Percentiles rank a stretch among this genome's conserved stretches.
phyloP scores from a whole-genome alignment of 2,329 filamentous ascomycete species.

The Beauveria varroae region DNA sequence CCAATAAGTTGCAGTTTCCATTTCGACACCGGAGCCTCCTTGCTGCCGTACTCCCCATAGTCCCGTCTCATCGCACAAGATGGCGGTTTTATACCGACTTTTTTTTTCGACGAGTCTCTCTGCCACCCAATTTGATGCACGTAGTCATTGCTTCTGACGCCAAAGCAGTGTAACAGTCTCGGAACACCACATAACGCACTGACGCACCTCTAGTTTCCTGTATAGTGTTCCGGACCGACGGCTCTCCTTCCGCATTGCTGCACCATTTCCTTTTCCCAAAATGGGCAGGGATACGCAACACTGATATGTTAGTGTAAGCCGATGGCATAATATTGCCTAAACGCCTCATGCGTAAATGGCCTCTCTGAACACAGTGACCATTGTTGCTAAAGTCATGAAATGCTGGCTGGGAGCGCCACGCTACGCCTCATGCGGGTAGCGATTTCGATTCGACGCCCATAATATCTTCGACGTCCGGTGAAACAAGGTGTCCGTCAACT shows the following conservation, averaged over 20 bases:
- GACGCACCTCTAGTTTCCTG: background rate
- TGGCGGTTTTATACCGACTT: too few relatives aligned
- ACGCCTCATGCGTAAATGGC: background rate
- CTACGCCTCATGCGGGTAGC: background rate
- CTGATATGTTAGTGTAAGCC: background rate
- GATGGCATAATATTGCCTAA: background rate
- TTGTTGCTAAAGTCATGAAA: background rate
- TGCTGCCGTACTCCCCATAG: background rate
- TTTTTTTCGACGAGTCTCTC: background rate
- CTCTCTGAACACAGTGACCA: background rate
- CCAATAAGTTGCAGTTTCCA: background rate
- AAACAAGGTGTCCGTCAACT: background rate
- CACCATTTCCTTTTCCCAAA: background rate
- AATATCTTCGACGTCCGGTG: background rate
- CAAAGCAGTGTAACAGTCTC: slow-evolving; percentile 3
- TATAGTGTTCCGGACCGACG: background rate
- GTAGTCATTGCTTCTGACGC: slow-evolving; percentile 3
- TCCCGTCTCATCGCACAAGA: background rate
- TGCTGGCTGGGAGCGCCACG: background rate
- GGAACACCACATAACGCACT: background rate
- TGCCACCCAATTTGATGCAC: background rate
- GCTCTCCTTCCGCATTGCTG: background rate
- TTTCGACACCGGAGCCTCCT: background rate
- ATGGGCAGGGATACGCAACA: background rate
- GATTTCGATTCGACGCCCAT: background rate